Evolutionary conservation across 192 early-diverging fungal species (phyloP), one percentile per base, ranked within the genome.

Genomic region (Powellomyces hirtus): DNA sequence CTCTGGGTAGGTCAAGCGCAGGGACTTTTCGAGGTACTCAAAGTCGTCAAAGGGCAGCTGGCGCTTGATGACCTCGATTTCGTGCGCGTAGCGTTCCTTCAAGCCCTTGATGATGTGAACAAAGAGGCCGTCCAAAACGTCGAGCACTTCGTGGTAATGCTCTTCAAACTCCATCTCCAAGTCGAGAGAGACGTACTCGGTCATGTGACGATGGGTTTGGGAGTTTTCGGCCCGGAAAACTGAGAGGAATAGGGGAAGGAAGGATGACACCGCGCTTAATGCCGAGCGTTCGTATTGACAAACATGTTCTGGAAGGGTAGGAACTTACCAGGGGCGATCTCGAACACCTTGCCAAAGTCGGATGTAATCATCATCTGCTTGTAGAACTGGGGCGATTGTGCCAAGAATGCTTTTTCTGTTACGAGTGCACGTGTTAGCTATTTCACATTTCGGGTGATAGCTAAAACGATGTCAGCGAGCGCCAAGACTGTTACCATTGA

Each of bases 161-260:
- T 99, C 97, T 58, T 97, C 89, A 77, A 98, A 95, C 1, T 94
- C 89, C 92, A 97, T 98, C 81, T 99, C 97, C 78, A 99, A 70
- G 93, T 99, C 97, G 64, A 99, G 91, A 33, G 94, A 94, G 33
- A 95, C 84, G 76, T 94, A 99, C 72, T 99, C 97, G 59, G 97
- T 99, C 93, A 99, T 92, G 74, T 99, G 97, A 26, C 97, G 88
- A 80, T 94, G 93, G n/a, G 96, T 96, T 68, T 92, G 89, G 29
- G 95, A 92, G 85, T 98, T 87, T 75, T 99, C 97, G 46, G 97
- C 97, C 73, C 97, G 94, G 90, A 99, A 99, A 45, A 99, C 97
- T 75, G 50, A 8, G 3, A 11, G 40, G 42, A 49, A 34, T 22
- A 0, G 1, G 38, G 64, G 3, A n/a, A n/a, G n/a, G n/a, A n/a